Conservation (phyloP, 352 stramenopile genomes). For the Aphanomyces astaci region DNA sequence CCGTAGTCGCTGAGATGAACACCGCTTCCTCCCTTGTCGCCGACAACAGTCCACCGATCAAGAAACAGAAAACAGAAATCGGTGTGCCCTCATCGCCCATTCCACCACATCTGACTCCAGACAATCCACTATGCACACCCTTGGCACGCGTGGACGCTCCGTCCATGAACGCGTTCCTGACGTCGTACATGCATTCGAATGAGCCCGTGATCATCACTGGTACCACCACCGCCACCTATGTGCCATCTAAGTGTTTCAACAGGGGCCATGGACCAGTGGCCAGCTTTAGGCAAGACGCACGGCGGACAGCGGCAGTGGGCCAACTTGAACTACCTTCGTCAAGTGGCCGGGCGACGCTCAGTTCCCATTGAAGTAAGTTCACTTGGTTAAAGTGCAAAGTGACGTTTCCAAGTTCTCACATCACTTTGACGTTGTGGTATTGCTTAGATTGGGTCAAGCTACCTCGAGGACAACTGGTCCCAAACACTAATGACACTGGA, state of each 20-base stretch:
- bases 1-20: constrained; percentile 30
- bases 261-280: constrained; percentile 73
- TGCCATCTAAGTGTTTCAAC: constrained; percentile 5
- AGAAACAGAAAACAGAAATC: not conserved
- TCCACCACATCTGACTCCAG: no score
- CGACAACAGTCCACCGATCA: not conserved
- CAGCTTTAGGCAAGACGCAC: constrained; percentile 39
- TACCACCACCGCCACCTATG: not conserved
- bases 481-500: constrained; percentile 77
- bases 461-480: constrained; percentile 68
- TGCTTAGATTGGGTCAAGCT: constrained; percentile 59
- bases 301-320: constrained; percentile 43
- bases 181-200: constrained; percentile 46
- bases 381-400: no score
- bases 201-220: constrained; percentile 63
- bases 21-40: no score
- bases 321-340: constrained; percentile 57
- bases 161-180: constrained; percentile 50
- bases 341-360: constrained; percentile 58
- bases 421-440: no score
- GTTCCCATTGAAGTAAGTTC: constrained; percentile 78
- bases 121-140: not conserved
- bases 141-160: constrained; percentile 31
- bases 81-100: no score
- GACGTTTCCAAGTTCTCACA: no score